A percentile compares a stretch with the other conserved stretches of the same genome.
phyloP scores from a whole-genome alignment of 352 stramenopile species.

The Phytophthora melonis region DNA sequence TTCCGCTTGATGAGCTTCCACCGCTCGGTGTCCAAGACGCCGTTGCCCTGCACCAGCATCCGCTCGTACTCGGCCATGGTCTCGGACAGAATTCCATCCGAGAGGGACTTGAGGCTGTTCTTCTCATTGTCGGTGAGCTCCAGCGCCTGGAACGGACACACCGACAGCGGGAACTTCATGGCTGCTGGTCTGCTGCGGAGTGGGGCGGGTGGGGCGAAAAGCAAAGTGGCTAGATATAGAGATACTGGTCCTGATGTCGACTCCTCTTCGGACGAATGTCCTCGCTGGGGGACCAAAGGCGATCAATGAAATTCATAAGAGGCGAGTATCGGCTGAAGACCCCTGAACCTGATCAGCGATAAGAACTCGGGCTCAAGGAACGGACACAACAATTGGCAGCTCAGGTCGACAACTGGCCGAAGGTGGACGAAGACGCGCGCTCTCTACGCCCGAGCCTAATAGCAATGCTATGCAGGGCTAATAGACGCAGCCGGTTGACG shows the following conservation, averaged over 20 bases:
- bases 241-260: neutral
- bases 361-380: conserved; percentile 30
- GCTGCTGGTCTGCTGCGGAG: neutral
- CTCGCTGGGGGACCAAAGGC: too few relatives aligned
- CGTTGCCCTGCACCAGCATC: conserved; percentile 44
- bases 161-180: conserved; percentile 54
- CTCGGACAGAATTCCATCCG: conserved; percentile 37
- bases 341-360: conserved; percentile 30
- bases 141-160: conserved; percentile 42
- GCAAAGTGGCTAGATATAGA: conserved; percentile 26
- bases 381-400: conserved; percentile 20
- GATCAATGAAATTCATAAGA: conserved; percentile 9
- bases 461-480: neutral
- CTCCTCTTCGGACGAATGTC: conserved; percentile 9
- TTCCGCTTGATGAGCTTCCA: conserved; percentile 65
- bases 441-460: conserved; percentile 3
- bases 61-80: conserved; percentile 55
- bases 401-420: conserved; percentile 16
- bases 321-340: conserved; percentile 12
- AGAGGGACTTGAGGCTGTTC: conserved; percentile 25
- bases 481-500: neutral
- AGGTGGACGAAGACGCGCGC: neutral
- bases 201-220: conserved; percentile 22
- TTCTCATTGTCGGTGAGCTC: conserved; percentile 39
- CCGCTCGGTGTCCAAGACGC: conserved; percentile 45